Base-by-base conservation (phyloP, 176 grass and related monocot species). In the Calamus simplicifolius region DNA sequence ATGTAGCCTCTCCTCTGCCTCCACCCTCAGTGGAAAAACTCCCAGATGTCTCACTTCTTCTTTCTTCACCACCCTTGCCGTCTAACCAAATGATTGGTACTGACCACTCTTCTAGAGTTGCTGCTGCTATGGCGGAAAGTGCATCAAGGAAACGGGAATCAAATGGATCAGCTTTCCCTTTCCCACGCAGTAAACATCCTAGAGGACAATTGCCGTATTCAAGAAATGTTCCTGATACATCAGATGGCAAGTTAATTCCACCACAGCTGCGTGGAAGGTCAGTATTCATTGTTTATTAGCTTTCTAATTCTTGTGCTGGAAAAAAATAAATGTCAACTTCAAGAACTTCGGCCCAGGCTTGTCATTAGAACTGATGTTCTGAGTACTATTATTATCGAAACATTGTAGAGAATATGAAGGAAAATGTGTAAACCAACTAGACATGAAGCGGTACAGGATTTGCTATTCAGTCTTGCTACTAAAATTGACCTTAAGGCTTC, bases 181-280 rank as follows among this genome's bases (percentile, higher is more conserved):
- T 70, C 30, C 52, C 83, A 2, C 18, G 21, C 19, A 82, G 56
- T 63, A 97, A 97, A 82, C 68, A 82, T 56, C 79, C 81, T 10
- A 91, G 87, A 81, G 74, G 52, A 6, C 63, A 81, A 69, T 65
- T 75, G 15, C 18, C 18, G 27, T 84, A 81, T 69, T 16, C 62
- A 55, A 78, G 59, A 55, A 83, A 70, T 69, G 10, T 23, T 62
- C 85, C 69, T 29, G 74, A 56, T 53, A 65, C 76, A 64, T 49
- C 70, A 6, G 61, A 62, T 48, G 80, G 74, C 50, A 21, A 59
- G 16, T 54, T 98, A 56, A 19, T 88, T 64, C 93, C 93, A 57
- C 93, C 93, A 0, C 93, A 98, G 73, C 72, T 98, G 27, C 74
- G 75, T 53, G 93, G 93, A 59, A 92, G 93, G 93, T 98, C 58